Evolutionary conservation across 2,329 filamentous ascomycete species (phyloP).

Genomic region (Aspergillus pseudotamarii): DNA sequence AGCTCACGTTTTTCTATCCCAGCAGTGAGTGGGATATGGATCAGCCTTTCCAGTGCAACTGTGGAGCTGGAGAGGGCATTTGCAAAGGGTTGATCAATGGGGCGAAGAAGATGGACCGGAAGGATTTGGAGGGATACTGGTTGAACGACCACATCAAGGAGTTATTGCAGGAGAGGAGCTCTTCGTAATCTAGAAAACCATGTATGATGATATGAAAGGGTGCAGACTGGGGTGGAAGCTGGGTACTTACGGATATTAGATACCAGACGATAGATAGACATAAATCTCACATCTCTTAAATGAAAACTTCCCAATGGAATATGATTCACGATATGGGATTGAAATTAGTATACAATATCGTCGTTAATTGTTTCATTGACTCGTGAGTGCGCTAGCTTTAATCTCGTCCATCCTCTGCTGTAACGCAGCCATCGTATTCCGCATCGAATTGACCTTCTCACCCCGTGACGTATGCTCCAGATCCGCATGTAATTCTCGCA

Average conservation of each 20-base stretch:
- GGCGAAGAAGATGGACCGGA: slow-evolving; percentile 38
- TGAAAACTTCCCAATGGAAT: neutral
- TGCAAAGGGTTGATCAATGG: slow-evolving; percentile 47
- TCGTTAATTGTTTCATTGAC: neutral
- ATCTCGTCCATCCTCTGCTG: slow-evolving; percentile 5
- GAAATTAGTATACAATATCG: neutral
- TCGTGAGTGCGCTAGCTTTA: slow-evolving; percentile 1
- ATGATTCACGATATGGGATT: neutral
- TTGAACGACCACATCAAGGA: slow-evolving; percentile 47
- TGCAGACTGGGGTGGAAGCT: neutral
- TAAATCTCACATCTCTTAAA: neutral
- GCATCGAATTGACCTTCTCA: neutral
- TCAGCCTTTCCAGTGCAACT: slow-evolving; percentile 49
- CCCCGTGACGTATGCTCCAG: neutral
- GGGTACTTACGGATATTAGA: neutral
- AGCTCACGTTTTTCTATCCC: slow-evolving; percentile 53
- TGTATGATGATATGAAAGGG: neutral
- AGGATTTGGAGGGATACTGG: slow-evolving; percentile 42
- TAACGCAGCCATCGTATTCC: slow-evolving; percentile 1
- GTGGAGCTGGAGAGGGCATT: slow-evolving; percentile 32
- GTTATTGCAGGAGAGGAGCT: slow-evolving; percentile 27
- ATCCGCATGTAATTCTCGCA: neutral
- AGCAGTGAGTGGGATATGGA: slow-evolving; percentile 55
- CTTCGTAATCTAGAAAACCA: neutral
- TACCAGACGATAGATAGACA: slow-evolving; percentile 6